Evolutionary conservation across 257 asterid species (phyloP), one percentile per base, ranked within the genome.

Genomic region (Eucommia ulmoides): DNA sequence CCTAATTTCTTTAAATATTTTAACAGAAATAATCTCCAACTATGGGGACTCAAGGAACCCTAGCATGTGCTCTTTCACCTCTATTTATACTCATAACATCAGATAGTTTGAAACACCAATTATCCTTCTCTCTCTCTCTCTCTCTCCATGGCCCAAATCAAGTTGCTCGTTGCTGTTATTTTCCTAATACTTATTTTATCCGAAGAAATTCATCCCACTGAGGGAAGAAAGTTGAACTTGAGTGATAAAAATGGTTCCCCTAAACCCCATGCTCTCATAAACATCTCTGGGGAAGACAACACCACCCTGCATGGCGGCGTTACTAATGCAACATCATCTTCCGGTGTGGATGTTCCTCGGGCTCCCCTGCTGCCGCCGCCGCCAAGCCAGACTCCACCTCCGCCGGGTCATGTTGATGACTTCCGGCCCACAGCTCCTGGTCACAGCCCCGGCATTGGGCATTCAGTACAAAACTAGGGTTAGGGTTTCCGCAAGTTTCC

Each of bases 381-480:
- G 8, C 19, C 21, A 1, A 10, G 3, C n/a, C 1, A 2, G 15
- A 15, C 44, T 10, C 48, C 48, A 42, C 48, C 48, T 1, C 48
- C 48, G 15, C 48, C 48, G 20, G 21, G 21, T 42, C 48, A 17
- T 42, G n/a, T n/a, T n/a, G n/a, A n/a, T n/a, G n/a, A n/a, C n/a
- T 42, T 42, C 48, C 3, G 48, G 9, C 48, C 48, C 3, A 42
- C 48, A 21, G 48, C 20, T 6, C 48, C 48, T 2, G 48, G 48
- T 0, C 48, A 42, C 48, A 42, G 48, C 48, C 48, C 48, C 7
- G 48, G 48, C 1, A 21, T 18, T 42, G 48, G 48, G 2, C 48
- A 42, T 42, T 42, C 48, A 10, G 20, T 42, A 16, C 48, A 42
- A 18, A 42, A 42, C 48, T 42, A 42, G n/a, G n/a, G n/a, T n/a